Base-by-base conservation (phyloP, 2,329 filamentous ascomycete genomes). In the Alternaria conjuncta region DNA sequence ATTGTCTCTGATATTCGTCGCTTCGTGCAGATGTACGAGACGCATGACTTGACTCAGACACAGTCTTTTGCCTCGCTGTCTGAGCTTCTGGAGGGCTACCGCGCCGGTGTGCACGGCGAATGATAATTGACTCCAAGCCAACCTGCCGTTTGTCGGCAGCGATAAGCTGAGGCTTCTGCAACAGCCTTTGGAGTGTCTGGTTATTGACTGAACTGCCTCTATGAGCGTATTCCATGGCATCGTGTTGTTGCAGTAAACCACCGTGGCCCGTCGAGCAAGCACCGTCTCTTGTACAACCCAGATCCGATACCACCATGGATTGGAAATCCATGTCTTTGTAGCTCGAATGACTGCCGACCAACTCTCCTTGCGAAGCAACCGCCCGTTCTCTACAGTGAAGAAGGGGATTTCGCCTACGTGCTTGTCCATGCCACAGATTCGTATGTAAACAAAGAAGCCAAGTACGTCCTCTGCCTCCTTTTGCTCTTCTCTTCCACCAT, bases 281-380 rank as follows among this genome's bases (percentile, higher is more conserved):
- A 68, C 61, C 6, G 64, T 62, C 36, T 68, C 66, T 47, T 68
- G 66, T 21, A 68, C 46, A 13, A 68, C 66, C 66, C 64, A 68
- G n/a, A 67, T 66, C 2, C 66, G 57, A 23, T 54, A 60, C 66
- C 64, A 66, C 64, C 45, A 61, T 32, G 45, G 32, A 15, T 50
- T 41, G 6, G 23, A 44, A 7, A 23, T 28, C 25, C 50, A 18
- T 1, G 59, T 56, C 12, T 51, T 15, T 32, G 55, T 43, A 26
- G 53, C 59, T 18, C 54, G 32, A 15, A 57, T 15, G 12, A 57
- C 44, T n/a, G 45, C 18, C 2, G 23, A n/a, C 59, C 59, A 61
- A 2, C n/a, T 6, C 7, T 57, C 13, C 20, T 25, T 26, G 23
- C 30, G n/a, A n/a, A 44, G 21, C 6, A 61, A 13, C 20, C 21